Evolutionary conservation across 108 stramenopile genomes (phyloP).

Genomic region (Fragilariopsis cylindrus): DNA sequence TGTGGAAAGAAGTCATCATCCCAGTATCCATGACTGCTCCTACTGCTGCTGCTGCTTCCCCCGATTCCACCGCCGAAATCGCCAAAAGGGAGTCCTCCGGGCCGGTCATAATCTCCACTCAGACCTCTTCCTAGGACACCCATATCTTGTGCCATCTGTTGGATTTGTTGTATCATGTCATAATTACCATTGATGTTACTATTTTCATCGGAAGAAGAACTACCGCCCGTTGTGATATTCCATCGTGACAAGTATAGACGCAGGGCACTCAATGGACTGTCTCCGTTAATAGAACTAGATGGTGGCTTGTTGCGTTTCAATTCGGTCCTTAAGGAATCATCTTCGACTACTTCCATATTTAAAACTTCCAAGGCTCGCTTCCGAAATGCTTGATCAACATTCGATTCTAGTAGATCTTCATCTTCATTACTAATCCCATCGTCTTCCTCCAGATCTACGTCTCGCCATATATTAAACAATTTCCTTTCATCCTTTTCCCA

Average conservation of each 20-base stretch:
- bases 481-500: constrained; percentile 16
- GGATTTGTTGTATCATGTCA: constrained; percentile 37
- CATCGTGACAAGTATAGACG: constrained; percentile 12
- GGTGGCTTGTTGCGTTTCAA: constrained; percentile 31
- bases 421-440: constrained; percentile 11
- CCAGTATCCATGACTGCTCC: constrained; percentile 22
- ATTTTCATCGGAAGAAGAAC: neutral
- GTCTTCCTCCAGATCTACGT: constrained; percentile 14
- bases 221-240: neutral
- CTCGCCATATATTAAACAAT: constrained; percentile 13
- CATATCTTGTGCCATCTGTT: constrained; percentile 60
- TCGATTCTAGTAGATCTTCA: constrained; percentile 31
- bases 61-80: neutral
- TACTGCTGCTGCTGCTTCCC: neutral
- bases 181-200: neutral
- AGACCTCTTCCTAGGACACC: constrained; percentile 59
- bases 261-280: constrained; percentile 11
- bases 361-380: constrained; percentile 46
- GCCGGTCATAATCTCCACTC: constrained; percentile 27
- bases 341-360: constrained; percentile 56
- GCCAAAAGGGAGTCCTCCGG: neutral
- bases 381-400: constrained; percentile 19
- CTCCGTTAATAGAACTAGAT: neutral
- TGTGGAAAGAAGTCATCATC: constrained; percentile 63
- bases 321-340: constrained; percentile 54